Evolutionary conservation across 257 asterid species (phyloP).

Genomic region (Sherardia arvensis): DNA sequence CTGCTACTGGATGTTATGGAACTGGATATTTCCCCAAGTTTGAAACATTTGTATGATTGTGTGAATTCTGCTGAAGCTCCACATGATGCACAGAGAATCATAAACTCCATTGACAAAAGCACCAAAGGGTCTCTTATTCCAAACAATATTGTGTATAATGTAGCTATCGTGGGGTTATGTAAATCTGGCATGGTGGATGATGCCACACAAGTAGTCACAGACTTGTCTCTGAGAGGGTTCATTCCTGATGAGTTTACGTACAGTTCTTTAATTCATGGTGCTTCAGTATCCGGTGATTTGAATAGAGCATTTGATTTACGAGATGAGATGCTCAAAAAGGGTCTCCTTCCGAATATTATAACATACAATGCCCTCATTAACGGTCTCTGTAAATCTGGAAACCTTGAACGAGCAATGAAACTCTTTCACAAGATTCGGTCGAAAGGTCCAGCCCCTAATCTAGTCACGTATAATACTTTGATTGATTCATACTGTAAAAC

Average conservation of each 20-base stretch:
- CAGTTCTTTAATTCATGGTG: conserved; percentile 62
- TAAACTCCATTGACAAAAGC: conserved; percentile 42
- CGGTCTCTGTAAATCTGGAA: conserved; percentile 78
- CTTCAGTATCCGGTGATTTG: conserved; percentile 50
- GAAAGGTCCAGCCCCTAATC: conserved; percentile 58
- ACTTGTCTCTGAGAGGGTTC: conserved; percentile 51
- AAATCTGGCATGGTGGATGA: conserved; percentile 62
- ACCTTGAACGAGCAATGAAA: conserved; percentile 61
- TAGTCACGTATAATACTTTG: conserved; percentile 67
- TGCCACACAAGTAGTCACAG: conserved; percentile 44
- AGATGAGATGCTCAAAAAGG: conserved; percentile 73
- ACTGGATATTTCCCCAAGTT: conserved; percentile 35
- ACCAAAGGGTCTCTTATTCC: conserved; percentile 32
- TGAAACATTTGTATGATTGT: conserved; percentile 29
- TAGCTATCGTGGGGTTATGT: conserved; percentile 68
- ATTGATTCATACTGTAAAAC: conserved; percentile 54
- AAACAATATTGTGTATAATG: conserved; percentile 56
- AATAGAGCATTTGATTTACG: conserved; percentile 75
- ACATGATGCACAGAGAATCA: conserved; percentile 35
- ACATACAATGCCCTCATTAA: conserved; percentile 73
- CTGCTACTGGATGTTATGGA: conserved; percentile 55
- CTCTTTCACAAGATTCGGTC: conserved; percentile 61
- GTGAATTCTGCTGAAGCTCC: conserved; percentile 22
- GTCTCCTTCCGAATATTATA: conserved; percentile 61
- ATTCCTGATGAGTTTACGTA: conserved; percentile 81